Conservation (phyloP, 2,329 filamentous ascomycete species). For the Colletotrichum theobromicola region DNA sequence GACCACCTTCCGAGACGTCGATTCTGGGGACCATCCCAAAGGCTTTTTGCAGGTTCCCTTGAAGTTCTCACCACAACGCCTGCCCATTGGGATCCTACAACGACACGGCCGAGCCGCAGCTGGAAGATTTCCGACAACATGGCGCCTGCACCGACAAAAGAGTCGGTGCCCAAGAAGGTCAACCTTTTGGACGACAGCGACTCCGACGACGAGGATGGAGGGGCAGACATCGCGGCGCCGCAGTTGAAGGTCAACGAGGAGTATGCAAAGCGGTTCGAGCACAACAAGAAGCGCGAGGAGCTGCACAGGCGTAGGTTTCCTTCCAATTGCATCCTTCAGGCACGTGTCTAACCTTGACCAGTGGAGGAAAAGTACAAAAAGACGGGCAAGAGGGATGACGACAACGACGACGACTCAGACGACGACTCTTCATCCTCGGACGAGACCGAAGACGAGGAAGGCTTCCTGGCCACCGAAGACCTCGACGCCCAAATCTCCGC, state of each 20-base stretch:
- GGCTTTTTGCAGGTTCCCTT: neutral
- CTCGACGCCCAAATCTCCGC: conserved; percentile 88
- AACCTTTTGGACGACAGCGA: conserved; percentile 62
- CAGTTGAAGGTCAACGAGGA: conserved; percentile 87
- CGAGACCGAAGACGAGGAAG: conserved; percentile 90
- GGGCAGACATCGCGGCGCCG: conserved; percentile 35
- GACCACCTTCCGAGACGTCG: conserved; percentile 4
- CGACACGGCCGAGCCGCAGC: neutral
- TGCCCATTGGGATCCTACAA: neutral
- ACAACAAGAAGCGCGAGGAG: conserved; percentile 98
- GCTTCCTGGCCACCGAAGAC: conserved; percentile 82
- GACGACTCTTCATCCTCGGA: conserved; percentile 72
- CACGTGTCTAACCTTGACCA: conserved; percentile 35
- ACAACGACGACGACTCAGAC: conserved; percentile 53
- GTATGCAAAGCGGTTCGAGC: conserved; percentile 86
- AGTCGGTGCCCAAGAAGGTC: conserved; percentile 43
- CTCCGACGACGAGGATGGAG: conserved; percentile 50
- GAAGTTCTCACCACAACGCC: neutral
- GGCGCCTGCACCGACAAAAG: conserved; percentile 2
- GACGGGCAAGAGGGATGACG: conserved; percentile 49
- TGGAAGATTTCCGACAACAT: neutral
- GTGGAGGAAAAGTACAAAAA: conserved; percentile 86
- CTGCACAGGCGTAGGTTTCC: conserved; percentile 65
- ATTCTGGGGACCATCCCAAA: neutral
- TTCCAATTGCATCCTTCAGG: neutral